phyloP scores from a whole-genome alignment of 2,329 filamentous ascomycete genomes.

The Neofusicoccum ribis region DNA sequence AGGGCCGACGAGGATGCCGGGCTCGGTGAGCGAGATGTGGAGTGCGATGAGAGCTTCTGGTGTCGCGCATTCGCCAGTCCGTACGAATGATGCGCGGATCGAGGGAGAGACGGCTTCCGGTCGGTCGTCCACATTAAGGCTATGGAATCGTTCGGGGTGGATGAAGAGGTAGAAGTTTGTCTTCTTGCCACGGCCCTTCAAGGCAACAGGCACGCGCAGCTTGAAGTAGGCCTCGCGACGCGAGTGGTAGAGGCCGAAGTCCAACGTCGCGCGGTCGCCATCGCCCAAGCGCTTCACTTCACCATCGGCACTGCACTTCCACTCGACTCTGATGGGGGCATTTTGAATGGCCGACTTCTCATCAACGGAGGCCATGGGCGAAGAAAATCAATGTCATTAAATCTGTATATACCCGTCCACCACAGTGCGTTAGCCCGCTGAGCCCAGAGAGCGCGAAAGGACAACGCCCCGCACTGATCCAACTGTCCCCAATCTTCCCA shows the following conservation, averaged over 20 bases:
- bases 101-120: not conserved
- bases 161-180: not conserved
- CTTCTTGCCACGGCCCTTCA: not conserved
- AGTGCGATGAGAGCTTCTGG: not conserved
- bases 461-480: no score
- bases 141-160: not conserved
- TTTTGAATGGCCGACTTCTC: not conserved
- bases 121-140: not conserved
- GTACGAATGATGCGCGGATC: not conserved
- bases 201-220: not conserved
- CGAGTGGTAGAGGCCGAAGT: not conserved
- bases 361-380: not conserved
- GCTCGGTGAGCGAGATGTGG: not conserved
- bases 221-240: not conserved
- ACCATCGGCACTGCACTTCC: not conserved
- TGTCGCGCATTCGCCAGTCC: not conserved
- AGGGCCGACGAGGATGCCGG: not conserved
- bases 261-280: not conserved
- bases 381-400: not conserved
- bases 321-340: not conserved
- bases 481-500: no score
- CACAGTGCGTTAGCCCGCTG: not conserved
- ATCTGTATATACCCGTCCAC: not conserved
- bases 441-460: no score
- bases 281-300: not conserved